Conservation (phyloP, 208 protist genomes). For the Acanthamoeba culbertsoni region DNA sequence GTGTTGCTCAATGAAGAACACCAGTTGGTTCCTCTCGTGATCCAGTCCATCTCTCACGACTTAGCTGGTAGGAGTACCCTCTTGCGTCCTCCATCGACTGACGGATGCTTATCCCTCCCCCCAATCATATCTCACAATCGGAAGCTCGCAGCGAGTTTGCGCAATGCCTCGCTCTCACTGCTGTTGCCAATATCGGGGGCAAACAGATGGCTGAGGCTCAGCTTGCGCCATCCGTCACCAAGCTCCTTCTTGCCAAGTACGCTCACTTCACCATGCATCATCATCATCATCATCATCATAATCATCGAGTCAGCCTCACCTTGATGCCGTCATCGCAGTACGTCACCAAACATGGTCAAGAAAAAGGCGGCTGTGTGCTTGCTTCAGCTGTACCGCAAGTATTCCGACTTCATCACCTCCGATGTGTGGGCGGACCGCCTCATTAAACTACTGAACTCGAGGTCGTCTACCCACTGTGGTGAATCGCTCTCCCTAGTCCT, state of each 20-base stretch:
- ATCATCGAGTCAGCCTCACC: background rate
- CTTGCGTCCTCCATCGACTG: background rate
- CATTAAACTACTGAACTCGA: slow-evolving; percentile 84
- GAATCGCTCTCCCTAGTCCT: background rate
- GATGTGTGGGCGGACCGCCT: slow-evolving; percentile 85
- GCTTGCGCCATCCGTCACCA: slow-evolving; percentile 92
- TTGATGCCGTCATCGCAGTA: slow-evolving; percentile 49
- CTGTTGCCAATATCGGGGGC: slow-evolving; percentile 96
- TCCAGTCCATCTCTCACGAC: slow-evolving; percentile 96
- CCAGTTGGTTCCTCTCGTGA: slow-evolving; percentile 96
- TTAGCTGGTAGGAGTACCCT: slow-evolving; percentile 78
- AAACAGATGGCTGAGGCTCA: slow-evolving; percentile 96
- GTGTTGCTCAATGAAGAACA: slow-evolving; percentile 97
- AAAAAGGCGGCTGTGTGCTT: slow-evolving; percentile 98
- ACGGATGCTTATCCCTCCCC: slow-evolving; percentile 10
- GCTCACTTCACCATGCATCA: background rate
- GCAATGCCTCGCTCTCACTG: slow-evolving; percentile 94
- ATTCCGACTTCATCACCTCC: slow-evolving; percentile 85
- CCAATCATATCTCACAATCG: slow-evolving; percentile 33
- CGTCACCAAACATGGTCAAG: slow-evolving; percentile 87
- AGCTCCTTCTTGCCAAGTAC: slow-evolving; percentile 87
- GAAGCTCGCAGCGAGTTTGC: slow-evolving; percentile 86
- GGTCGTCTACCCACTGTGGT: background rate
- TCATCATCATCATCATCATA: background rate
- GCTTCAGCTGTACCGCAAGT: slow-evolving; percentile 95